Evolutionary conservation across 2,329 filamentous ascomycete genomes (phyloP), one percentile per base, ranked within the genome.

Genomic region (Colletotrichum eleusines): DNA sequence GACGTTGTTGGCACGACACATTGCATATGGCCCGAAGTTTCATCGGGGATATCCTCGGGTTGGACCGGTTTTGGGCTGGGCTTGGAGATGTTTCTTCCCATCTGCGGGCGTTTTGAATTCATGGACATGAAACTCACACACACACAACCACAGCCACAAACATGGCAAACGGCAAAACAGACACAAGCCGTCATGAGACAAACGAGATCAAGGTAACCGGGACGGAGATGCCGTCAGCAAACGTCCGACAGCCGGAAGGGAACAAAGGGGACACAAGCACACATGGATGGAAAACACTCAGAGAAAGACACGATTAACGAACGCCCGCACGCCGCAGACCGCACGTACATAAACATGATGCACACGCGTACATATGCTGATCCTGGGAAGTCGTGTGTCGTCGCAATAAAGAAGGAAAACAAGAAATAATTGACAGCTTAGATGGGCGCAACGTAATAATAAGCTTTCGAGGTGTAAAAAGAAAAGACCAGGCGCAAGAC

Each of bases 51-150:
- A 16, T n/a, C 46, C 20, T 40, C 26, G 40, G 59, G 38, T 51
- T 44, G 40, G 40, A 18, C 40, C 26, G 20, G n/a, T 38, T 26
- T 42, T 40, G 31, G n/a, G 26, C 8, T 31, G 44, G 31, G 16
- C 31, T 33, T 20, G 18, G 26, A 9, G 46, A n/a, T n/a, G 42
- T 50, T 51, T 62, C 59, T 62, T 51, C 59, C 42, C 59, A 62
- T 62, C n/a, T 51, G 59, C 46, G 59, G 46, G 59, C 46, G 59
- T 62, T 62, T 62, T 62, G 59, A 18, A 62, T 62, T 31, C 46
- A 42, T 62, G 20, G n/a, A 33, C 26, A 46, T 46, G 40, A 46
- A 26, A 46, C 40, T 31, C 5, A 44, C 26, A 44, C 26, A 44
- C 58, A 35, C 23, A 50, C 42, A 9, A 20, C 40, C 38, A 40